Evolutionary conservation across 2,329 filamentous ascomycete species (phyloP).

Genomic region (Pestalotiopsis sp.): DNA sequence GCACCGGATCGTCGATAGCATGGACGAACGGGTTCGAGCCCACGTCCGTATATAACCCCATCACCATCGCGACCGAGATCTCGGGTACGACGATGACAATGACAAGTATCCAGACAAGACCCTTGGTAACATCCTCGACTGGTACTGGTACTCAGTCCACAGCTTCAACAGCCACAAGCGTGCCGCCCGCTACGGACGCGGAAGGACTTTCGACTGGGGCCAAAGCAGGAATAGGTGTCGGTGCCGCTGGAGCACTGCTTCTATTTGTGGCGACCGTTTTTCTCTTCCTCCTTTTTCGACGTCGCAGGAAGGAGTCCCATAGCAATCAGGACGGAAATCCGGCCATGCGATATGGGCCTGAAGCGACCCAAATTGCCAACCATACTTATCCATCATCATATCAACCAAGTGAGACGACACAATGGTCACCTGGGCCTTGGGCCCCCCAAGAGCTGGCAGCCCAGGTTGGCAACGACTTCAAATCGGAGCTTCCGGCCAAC

Average conservation of each 20-base stretch:
- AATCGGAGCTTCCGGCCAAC: slow-evolving; percentile 15
- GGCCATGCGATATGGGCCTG: not conserved
- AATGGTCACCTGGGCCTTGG: not conserved
- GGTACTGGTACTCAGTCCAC: not conserved
- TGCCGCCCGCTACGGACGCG: not conserved
- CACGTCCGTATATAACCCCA: not conserved
- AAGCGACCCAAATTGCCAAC: not conserved
- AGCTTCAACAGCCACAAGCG: not conserved
- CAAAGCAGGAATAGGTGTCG: slow-evolving; percentile 15
- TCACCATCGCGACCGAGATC: not conserved
- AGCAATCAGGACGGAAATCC: not conserved
- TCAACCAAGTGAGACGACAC: not conserved
- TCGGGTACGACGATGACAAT: not conserved
- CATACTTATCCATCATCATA: slow-evolving; percentile 1
- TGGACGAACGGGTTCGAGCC: slow-evolving; percentile 14
- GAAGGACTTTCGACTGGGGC: slow-evolving; percentile 11
- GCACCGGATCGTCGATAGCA: slow-evolving; percentile 7
- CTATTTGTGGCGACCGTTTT: slow-evolving; percentile 6
- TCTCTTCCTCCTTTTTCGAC: slow-evolving; percentile 1
- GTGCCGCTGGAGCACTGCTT: slow-evolving; percentile 9
- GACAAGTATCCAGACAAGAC: not conserved
- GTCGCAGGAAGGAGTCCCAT: not conserved
- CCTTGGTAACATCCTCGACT: not conserved
- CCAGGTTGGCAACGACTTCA: slow-evolving; percentile 3
- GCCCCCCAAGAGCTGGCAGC: not conserved